Evolutionary conservation across 116 monocot genomes (phyloP).

Genomic region (Posidonia oceanica): DNA sequence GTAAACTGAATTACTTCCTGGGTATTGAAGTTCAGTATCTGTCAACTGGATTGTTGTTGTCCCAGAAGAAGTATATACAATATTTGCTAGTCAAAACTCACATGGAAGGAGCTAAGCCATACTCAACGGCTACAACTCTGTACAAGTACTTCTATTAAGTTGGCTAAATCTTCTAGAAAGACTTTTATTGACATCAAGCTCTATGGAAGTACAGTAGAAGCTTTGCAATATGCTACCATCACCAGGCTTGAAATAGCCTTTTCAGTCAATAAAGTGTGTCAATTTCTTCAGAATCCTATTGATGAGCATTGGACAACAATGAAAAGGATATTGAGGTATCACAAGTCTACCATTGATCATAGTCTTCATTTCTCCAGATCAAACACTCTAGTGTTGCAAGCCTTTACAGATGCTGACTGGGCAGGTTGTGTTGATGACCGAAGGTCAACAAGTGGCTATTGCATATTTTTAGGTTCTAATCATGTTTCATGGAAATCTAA

Average conservation of each 20-base stretch:
- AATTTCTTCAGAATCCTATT: not conserved
- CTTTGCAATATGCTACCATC: not conserved
- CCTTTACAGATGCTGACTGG: too few relatives aligned
- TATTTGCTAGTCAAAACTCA: not conserved
- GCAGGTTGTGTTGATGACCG: too few relatives aligned
- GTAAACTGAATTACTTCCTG: not conserved
- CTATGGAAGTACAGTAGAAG: not conserved
- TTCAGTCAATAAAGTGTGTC: not conserved
- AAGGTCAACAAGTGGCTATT: too few relatives aligned
- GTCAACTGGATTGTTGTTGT: not conserved
- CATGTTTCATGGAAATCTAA: too few relatives aligned
- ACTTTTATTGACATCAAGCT: not conserved
- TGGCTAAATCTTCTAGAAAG: not conserved
- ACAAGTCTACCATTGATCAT: too few relatives aligned
- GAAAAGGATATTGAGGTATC: too few relatives aligned
- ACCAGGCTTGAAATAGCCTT: slow-evolving; percentile 1
- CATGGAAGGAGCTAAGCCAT: not conserved
- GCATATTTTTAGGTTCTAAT: too few relatives aligned
- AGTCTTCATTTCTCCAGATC: too few relatives aligned
- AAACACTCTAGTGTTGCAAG: too few relatives aligned
- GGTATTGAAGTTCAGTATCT: not conserved
- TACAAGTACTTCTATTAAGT: not conserved
- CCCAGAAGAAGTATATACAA: not conserved
- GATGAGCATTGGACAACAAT: not conserved
- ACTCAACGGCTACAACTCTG: not conserved